phyloP scores from a whole-genome alignment of 768 basidiomycete genomes.

The Mycena chlorophos region DNA sequence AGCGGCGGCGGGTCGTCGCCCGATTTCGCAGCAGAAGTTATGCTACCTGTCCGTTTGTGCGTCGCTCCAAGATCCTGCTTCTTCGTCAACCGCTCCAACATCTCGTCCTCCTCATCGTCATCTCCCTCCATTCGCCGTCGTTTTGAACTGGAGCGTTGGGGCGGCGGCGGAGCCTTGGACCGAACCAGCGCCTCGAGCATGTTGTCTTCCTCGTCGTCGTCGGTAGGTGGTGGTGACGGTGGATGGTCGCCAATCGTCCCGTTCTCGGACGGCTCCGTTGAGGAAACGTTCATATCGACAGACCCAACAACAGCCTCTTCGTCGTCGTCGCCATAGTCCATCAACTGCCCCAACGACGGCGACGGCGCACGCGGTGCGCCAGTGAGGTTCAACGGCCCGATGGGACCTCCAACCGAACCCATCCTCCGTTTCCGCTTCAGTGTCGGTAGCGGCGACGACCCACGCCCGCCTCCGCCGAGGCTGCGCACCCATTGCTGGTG shows the following conservation, averaged over 20 bases:
- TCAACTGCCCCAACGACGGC: conserved; percentile 58
- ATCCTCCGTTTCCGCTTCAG: conserved; percentile 63
- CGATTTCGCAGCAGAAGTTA: conserved; percentile 39
- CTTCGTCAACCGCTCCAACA: conserved; percentile 62
- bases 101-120: conserved; percentile 65
- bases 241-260: conserved; percentile 34
- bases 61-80: conserved; percentile 47
- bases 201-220: conserved; percentile 58
- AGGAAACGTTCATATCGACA: too few relatives aligned
- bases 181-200: conserved; percentile 57
- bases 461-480: conserved; percentile 18
- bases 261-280: neutral
- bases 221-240: conserved; percentile 44
- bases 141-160: conserved; percentile 66
- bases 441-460: conserved; percentile 35
- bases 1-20: conserved; percentile 51
- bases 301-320: conserved; percentile 40
- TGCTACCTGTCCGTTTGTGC: conserved; percentile 37
- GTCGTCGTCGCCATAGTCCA: conserved; percentile 80
- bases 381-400: conserved; percentile 47
- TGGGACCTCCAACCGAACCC: conserved; percentile 37
- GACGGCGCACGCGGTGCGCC: conserved; percentile 41
- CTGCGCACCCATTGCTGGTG: conserved; percentile 38
- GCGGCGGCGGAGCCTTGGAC: conserved; percentile 33
- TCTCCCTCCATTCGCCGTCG: conserved; percentile 71